These are phyloP conservation scores for Phytopythium boreale DNA, from an alignment of 352 stramenopile genomes.

Conservation along the genomic window DNA sequence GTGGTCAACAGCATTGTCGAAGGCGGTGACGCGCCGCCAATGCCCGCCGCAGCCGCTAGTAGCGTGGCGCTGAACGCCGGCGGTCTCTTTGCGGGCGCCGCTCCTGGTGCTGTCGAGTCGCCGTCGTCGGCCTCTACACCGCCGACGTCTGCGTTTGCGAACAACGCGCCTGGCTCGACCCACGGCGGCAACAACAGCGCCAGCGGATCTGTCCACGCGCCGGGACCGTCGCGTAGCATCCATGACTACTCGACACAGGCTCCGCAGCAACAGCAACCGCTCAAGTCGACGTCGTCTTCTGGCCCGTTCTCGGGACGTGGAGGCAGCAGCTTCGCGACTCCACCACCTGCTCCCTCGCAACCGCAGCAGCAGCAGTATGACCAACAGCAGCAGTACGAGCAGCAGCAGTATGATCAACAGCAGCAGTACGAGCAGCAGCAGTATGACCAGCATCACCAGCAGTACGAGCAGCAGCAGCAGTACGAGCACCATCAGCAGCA, in stretches of 20 bases:
- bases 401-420: constrained; percentile 4
- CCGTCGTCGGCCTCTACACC: constrained; percentile 1
- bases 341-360: not conserved
- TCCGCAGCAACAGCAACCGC: constrained; percentile 9
- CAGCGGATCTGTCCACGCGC: not conserved
- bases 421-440: constrained; percentile 4
- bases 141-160: not conserved
- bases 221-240: constrained; percentile 3
- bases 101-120: constrained; percentile 11
- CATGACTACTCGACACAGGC: constrained; percentile 5
- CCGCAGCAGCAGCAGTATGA: not conserved
- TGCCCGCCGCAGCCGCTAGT: constrained; percentile 7
- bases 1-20: constrained; percentile 86
- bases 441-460: not conserved
- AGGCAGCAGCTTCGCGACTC: constrained; percentile 2
- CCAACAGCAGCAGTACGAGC: constrained; percentile 2
- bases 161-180: not conserved
- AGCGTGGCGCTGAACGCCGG: constrained; percentile 9
- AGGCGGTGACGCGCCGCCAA: constrained; percentile 44
- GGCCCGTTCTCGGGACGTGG: constrained; percentile 25
- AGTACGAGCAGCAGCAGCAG: constrained; percentile 4
- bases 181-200: not conserved
- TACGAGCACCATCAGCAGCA: not conserved
- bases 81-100: constrained; percentile 31
- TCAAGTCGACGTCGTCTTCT: constrained; percentile 17